Percentiles rank a stretch among this genome's conserved stretches.
Evolutionary conservation across 495 filamentous ascomycete species (phyloP).

Genomic region (Eremomyces bilateralis): DNA sequence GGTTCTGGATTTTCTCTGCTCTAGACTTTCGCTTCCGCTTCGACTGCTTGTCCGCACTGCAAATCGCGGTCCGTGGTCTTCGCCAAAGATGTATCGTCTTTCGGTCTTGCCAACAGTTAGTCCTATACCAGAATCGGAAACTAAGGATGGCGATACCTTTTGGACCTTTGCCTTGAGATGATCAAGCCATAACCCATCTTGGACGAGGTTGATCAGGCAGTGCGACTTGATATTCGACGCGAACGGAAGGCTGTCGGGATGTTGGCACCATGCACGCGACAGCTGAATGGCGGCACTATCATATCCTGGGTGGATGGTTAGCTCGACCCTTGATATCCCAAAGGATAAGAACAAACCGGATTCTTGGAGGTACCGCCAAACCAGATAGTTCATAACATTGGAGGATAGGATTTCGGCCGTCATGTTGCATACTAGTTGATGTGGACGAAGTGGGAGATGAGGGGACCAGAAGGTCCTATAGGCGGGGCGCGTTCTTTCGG

Average conservation of each 20-base stretch:
- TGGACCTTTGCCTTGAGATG: conserved; percentile 10
- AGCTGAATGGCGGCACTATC: conserved; percentile 13
- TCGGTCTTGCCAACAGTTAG: conserved; percentile 4
- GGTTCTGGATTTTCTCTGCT: not conserved
- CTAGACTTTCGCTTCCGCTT: not conserved
- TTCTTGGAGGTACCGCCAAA: conserved; percentile 61
- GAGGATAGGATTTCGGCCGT: conserved; percentile 39
- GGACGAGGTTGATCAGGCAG: conserved; percentile 16
- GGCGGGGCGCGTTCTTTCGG: not conserved
- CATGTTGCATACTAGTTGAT: conserved; percentile 12
- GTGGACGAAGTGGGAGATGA: conserved; percentile 3
- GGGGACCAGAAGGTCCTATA: not conserved
- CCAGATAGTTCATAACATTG: conserved; percentile 91
- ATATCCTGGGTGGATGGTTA: conserved; percentile 8
- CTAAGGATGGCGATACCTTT: not conserved
- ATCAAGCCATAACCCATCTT: conserved; percentile 20
- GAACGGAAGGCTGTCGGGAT: conserved; percentile 19
- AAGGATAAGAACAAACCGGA: conserved; percentile 12
- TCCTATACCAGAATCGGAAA: not conserved
- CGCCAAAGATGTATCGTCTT: conserved; percentile 10
- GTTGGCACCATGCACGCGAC: conserved; percentile 16
- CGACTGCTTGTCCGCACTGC: not conserved
- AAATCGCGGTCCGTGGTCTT: conserved; percentile 11
- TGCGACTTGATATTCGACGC: conserved; percentile 14
- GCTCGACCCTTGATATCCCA: too few species aligned